Percentiles rank a stretch among this genome's conserved stretches.
Evolutionary conservation across 2,329 filamentous ascomycete species (phyloP).

Genomic region (Aschersonia sp.): DNA sequence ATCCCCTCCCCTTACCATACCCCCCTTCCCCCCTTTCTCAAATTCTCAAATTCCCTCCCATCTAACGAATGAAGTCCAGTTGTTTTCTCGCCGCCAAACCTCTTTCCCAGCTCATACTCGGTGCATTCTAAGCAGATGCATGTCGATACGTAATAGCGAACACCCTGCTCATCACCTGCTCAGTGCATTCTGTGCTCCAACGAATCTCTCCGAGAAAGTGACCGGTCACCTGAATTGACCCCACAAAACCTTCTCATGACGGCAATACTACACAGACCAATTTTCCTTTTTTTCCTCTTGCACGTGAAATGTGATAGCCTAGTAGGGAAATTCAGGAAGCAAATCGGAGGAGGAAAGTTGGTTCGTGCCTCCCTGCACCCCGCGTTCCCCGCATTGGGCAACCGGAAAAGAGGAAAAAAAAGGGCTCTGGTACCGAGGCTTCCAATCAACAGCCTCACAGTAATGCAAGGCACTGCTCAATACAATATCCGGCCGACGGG

Average conservation of each 20-base stretch:
- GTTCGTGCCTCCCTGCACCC: background rate
- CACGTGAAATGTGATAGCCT: too few relatives aligned
- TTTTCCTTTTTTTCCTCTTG: too few relatives aligned
- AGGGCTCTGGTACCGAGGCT: too few relatives aligned
- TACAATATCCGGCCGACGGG: background rate
- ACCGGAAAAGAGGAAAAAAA: background rate
- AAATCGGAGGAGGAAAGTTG: too few relatives aligned
- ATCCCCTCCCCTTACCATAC: background rate
- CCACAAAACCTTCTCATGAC: too few relatives aligned
- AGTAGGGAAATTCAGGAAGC: too few relatives aligned
- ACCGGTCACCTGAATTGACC: background rate
- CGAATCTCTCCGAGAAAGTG: background rate
- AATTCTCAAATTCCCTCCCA: background rate
- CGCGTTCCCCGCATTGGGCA: background rate
- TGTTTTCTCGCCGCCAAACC: too few relatives aligned
- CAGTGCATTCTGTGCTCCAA: background rate
- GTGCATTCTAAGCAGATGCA: too few relatives aligned
- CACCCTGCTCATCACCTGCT: background rate
- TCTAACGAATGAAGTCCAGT: too few relatives aligned
- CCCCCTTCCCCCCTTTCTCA: background rate
- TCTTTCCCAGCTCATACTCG: too few relatives aligned
- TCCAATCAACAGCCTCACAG: too few relatives aligned
- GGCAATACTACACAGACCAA: background rate
- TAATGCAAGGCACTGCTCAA: background rate
- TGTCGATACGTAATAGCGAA: background rate